phyloP scores from a whole-genome alignment of 164 flowering plant genomes.

The Chimonanthus salicifolius region DNA sequence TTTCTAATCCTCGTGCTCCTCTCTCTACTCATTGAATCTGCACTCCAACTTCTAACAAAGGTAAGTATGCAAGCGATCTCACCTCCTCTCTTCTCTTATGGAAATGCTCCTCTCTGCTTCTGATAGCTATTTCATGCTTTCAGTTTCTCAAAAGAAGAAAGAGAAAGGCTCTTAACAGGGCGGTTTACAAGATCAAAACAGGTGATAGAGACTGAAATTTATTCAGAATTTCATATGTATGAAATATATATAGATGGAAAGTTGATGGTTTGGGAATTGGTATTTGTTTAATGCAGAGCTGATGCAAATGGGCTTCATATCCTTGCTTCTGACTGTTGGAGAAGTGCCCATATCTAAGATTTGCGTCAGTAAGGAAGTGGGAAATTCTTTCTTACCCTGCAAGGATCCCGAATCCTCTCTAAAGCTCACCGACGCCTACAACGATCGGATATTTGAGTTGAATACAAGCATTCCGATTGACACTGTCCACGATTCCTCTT shows the following conservation, averaged over 20 bases:
- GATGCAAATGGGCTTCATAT: slow-evolving; percentile 75
- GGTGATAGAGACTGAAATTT: slow-evolving; percentile 21
- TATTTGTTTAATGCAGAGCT: slow-evolving; percentile 31
- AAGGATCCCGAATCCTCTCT: background rate
- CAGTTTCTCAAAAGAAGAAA: slow-evolving; percentile 25
- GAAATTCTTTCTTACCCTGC: slow-evolving; percentile 53
- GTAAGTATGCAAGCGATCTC: slow-evolving; percentile 13
- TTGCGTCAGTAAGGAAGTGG: slow-evolving; percentile 33
- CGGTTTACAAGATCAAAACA: slow-evolving; percentile 56
- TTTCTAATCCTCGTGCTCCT: slow-evolving; percentile 35
- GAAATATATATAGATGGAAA: background rate
- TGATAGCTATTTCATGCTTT: background rate
- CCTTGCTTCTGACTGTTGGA: slow-evolving; percentile 45
- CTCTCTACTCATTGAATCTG: slow-evolving; percentile 39
- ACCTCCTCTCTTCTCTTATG: background rate
- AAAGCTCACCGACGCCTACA: background rate
- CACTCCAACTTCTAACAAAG: slow-evolving; percentile 38
- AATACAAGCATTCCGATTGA: slow-evolving; percentile 4
- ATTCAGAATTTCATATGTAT: background rate
- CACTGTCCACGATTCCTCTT: background rate
- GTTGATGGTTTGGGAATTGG: background rate
- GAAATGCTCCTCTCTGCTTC: background rate
- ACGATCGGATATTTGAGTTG: background rate
- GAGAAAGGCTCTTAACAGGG: slow-evolving; percentile 43
- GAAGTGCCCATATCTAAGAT: slow-evolving; percentile 37